Percentiles rank a stretch among this genome's conserved stretches.
phyloP scores from a whole-genome alignment of 2,329 filamentous ascomycete genomes.

The Xylaria sp. region DNA sequence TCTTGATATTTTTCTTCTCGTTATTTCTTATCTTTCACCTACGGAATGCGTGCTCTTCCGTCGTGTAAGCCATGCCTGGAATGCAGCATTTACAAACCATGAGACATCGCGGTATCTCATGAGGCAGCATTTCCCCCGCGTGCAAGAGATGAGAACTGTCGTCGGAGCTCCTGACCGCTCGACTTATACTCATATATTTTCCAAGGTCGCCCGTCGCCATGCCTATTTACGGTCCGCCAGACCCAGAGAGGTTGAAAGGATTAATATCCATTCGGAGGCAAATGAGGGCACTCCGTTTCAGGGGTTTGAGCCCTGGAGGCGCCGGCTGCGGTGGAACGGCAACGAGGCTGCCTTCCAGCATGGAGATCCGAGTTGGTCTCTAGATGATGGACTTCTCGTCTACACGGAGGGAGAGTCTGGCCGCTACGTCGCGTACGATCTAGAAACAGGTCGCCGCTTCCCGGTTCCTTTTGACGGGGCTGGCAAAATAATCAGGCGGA shows the following conservation, averaged over 20 bases:
- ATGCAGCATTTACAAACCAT: conserved; percentile 60
- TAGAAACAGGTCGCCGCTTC: conserved; percentile 57
- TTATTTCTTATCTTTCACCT: conserved; percentile 61
- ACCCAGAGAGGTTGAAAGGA: conserved; percentile 59
- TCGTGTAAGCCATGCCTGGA: conserved; percentile 62
- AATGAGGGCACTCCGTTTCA: conserved; percentile 37
- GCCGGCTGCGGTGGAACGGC: conserved; percentile 56
- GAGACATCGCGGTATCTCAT: conserved; percentile 61
- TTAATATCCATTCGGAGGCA: conserved; percentile 54
- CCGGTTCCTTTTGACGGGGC: conserved; percentile 63
- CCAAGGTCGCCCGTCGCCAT: conserved; percentile 65
- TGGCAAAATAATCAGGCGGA: conserved; percentile 63
- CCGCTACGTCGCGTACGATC: conserved; percentile 61
- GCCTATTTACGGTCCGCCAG: conserved; percentile 61
- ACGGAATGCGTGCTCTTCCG: conserved; percentile 63
- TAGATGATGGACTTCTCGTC: conserved; percentile 65
- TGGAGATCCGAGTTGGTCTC: conserved; percentile 63
- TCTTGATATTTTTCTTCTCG: conserved; percentile 67
- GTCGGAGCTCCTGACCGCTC: conserved; percentile 29
- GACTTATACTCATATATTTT: conserved; percentile 59
- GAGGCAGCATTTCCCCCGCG: conserved; percentile 62
- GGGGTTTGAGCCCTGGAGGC: conserved; percentile 59
- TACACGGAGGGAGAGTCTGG: conserved; percentile 55
- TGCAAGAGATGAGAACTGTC: conserved; percentile 60
- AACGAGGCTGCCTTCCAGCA: conserved; percentile 58